Base-by-base conservation (phyloP, 2,329 filamentous ascomycete species). In the Nannizzia gypsea region DNA sequence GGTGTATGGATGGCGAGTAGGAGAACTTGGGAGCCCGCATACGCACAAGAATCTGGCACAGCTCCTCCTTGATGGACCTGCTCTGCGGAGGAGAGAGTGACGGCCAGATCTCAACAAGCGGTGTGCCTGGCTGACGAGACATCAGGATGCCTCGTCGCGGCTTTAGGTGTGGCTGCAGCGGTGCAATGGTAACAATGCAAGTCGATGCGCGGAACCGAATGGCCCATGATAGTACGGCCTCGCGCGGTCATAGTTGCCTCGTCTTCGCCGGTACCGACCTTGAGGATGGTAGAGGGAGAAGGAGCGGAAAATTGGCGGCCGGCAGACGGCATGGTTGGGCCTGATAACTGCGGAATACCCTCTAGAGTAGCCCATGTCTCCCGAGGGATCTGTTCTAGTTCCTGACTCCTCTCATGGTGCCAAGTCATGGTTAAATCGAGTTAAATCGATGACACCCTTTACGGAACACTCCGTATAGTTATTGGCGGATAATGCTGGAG, bases 1-100 rank as follows among this genome's bases (percentile, higher is more conserved):
- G 34, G 63, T n/a, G 36, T 64, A 64, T 38, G 63, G 63, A 56
- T 63, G 52, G 34, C 48, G 48, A 64, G 60, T 64, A 64, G 54
- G 63, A 46, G 59, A 63, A 64, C 20, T 42, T 48, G 44, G 28
- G 59, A 26, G 36, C 26, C 52, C 63, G 63, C 61, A 63, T 63
- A 36, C 40, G 58, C 52, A 48, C 44, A 6, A 48, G 17, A 3
- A 48, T 48, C 44, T 11, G 44, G 28, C 56, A 62, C 36, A 64
- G 60, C 40, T 63, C 52, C 42, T 22, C 44, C 59, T 63, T 64
- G 31, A 64, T 56, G 13, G 40, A 34, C 56, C 60, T n/a, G 22
- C 60, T 58, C 54, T 62, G 62, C 15, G 34, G 13, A 58, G 56
- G n/a, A 13, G 61, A 59, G 58, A 63, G 61, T n/a, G 61, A 60